Conservation (phyloP, 179 eudicot genomes). For the Beta macrorhiza region DNA sequence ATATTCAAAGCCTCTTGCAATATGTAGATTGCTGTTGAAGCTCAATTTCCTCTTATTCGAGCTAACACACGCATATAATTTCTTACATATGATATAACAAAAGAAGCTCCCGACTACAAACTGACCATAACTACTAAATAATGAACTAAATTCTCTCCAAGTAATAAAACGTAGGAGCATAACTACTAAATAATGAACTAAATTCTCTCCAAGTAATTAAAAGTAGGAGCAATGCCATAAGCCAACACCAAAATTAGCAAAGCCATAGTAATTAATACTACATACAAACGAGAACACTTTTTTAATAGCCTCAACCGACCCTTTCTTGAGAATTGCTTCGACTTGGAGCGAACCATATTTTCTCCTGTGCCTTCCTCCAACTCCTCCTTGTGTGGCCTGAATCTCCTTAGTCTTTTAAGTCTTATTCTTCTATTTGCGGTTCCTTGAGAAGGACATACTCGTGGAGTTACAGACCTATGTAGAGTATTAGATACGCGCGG, state of each 20-base stretch:
- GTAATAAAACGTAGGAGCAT: neutral
- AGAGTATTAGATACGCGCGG: slow-evolving; percentile 9
- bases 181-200: no score
- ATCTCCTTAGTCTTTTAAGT: slow-evolving; percentile 25
- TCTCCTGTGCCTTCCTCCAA: slow-evolving; percentile 25
- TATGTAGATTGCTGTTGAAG: no score
- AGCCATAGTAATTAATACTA: slow-evolving; percentile 9
- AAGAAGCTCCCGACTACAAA: no score
- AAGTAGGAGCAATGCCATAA: slow-evolving; percentile 2
- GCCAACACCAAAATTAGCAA: slow-evolving; percentile 16
- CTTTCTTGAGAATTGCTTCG: neutral
- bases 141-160: no score
- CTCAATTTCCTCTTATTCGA: no score
- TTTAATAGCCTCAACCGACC: neutral
- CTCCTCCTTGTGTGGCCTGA: slow-evolving; percentile 22
- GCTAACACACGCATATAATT: no score
- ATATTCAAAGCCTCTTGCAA: no score
- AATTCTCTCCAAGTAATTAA: neutral
- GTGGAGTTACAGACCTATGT: slow-evolving; percentile 4
- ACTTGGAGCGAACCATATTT: slow-evolving; percentile 11
- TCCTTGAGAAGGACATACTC: slow-evolving; percentile 40
- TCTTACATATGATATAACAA: no score
- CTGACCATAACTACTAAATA: no score
- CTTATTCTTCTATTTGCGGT: slow-evolving; percentile 46
- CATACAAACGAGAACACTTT: slow-evolving; percentile 10